Evolutionary conservation across 106 monocot species (phyloP), one percentile per base, ranked within the genome.

Genomic region (Gastrodia elata): DNA sequence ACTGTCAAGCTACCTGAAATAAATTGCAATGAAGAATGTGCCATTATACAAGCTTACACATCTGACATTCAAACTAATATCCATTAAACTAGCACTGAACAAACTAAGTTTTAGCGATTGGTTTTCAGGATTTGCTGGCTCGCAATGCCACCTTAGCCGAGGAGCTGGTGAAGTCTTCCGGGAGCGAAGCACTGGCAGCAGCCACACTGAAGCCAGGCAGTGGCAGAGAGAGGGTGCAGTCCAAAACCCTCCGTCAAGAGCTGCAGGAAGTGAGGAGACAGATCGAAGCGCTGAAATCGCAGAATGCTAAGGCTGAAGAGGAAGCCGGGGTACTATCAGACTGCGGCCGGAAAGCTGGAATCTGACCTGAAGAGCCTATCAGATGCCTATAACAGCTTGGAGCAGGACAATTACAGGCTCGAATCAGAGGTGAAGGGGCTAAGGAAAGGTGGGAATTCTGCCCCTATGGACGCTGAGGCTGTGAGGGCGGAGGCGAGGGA

Each of bases 301-400:
- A 93, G 52, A 93, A 87, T 64, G 71, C 84, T 4, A 89, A 93
- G 80, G 75, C 80, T 7, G 93, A 93, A 72, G 77, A 80, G 25
- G 87, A 93, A 46, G 84, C 82, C 9, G 28, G 14, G n/a, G 35
- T 77, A 86, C 65, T 91, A 91, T 68, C 74, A 76, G 69, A 89
- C 80, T 70, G n/a, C 91, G 58, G 88, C 90, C 27, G 76, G 76
- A 48, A 98, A 98, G 73, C 83, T 91, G 52, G 93, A 98, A 69
- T 87, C 93, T 55, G 98, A 98, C 59, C 80, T 98, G 5, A 98
- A 93, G 49, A 88, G 91, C 77, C 73, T 98, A 9, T 98, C 98
- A 26, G 91, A 93, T 64, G 98, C 98, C 13, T 98, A 98, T 64
- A 98, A 86, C 81, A 98, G 93, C 76, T 72, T 98, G 38, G 98